A percentile compares a stretch with the other conserved stretches of the same genome.
Conservation (phyloP, 371 early-diverging fungal species). For the Caulochytrium protostelioides region DNA sequence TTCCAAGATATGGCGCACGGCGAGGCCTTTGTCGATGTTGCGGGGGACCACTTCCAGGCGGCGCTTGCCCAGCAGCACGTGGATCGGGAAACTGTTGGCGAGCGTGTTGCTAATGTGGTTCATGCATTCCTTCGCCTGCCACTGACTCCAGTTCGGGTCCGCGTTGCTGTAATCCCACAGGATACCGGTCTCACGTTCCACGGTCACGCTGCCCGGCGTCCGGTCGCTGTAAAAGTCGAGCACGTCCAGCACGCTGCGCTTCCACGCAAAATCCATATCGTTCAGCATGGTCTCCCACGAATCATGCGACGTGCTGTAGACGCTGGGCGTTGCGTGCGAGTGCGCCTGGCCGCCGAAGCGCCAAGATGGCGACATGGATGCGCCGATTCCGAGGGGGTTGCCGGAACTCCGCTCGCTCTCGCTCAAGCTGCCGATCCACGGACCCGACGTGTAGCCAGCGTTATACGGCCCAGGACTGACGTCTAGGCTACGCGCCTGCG, state of each 20-base stretch:
- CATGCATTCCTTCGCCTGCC: slow-evolving; percentile 77
- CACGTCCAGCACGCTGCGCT: slow-evolving; percentile 27
- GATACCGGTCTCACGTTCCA: slow-evolving; percentile 47
- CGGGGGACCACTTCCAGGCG: slow-evolving; percentile 35
- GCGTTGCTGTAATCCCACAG: slow-evolving; percentile 81
- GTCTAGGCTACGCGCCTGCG: too few relatives aligned
- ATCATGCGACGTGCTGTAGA: neutral
- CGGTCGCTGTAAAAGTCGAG: slow-evolving; percentile 86
- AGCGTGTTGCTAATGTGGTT: slow-evolving; percentile 68
- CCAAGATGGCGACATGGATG: too few relatives aligned
- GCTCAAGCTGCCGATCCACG: too few relatives aligned
- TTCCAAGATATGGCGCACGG: slow-evolving; percentile 31
- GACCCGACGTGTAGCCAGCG: too few relatives aligned
- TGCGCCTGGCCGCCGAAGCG: too few relatives aligned
- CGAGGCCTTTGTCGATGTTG: slow-evolving; percentile 41
- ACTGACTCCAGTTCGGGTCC: slow-evolving; percentile 65
- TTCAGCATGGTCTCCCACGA: slow-evolving; percentile 20
- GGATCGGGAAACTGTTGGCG: slow-evolving; percentile 13
- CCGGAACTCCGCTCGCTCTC: too few relatives aligned
- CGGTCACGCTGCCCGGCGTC: slow-evolving; percentile 80
- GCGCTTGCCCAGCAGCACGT: slow-evolving; percentile 13
- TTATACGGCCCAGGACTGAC: too few relatives aligned
- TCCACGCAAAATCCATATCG: slow-evolving; percentile 14
- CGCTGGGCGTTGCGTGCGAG: too few relatives aligned
- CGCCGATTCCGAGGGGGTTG: too few relatives aligned